Percentiles rank a stretch among this genome's conserved stretches.
Conservation (phyloP, 176 grass and related monocot genomes). For the Lolium perenne region DNA sequence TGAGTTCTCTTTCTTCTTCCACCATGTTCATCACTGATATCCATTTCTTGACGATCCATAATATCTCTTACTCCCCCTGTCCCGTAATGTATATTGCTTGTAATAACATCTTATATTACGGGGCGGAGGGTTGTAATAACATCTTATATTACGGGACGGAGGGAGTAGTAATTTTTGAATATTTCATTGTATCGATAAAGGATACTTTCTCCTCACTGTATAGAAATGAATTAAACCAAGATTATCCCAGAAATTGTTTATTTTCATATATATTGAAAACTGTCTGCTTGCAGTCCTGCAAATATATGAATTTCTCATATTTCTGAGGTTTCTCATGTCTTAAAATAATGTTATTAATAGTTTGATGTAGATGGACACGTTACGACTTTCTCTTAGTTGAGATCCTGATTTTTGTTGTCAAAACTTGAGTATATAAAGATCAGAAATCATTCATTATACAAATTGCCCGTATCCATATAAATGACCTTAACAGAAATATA, state of each 20-base stretch:
- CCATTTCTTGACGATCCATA: constrained; percentile 20
- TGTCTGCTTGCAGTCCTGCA: background rate
- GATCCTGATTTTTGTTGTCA: background rate
- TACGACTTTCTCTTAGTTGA: constrained; percentile 10
- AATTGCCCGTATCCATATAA: background rate
- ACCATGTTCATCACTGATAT: constrained; percentile 32
- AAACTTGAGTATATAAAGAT: background rate
- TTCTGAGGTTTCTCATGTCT: constrained; percentile 2
- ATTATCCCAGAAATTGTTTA: background rate
- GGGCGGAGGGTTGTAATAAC: too few relatives aligned
- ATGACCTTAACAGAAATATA: background rate
- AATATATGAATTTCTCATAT: constrained; percentile 25
- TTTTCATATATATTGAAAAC: constrained; percentile 5
- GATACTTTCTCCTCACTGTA: background rate
- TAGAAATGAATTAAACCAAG: background rate
- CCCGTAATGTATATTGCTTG: too few relatives aligned
- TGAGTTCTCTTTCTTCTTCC: constrained; percentile 34
- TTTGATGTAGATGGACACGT: background rate
- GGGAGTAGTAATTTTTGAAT: background rate
- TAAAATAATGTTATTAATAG: constrained; percentile 13
- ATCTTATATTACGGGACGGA: too few relatives aligned
- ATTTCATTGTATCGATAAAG: constrained; percentile 1
- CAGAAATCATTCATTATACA: background rate
- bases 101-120: too few relatives aligned
- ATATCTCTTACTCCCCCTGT: background rate